These are phyloP conservation scores for Candida sanyaensis DNA, from an alignment of 1,139 yeast species.

Conservation along the genomic window DNA sequence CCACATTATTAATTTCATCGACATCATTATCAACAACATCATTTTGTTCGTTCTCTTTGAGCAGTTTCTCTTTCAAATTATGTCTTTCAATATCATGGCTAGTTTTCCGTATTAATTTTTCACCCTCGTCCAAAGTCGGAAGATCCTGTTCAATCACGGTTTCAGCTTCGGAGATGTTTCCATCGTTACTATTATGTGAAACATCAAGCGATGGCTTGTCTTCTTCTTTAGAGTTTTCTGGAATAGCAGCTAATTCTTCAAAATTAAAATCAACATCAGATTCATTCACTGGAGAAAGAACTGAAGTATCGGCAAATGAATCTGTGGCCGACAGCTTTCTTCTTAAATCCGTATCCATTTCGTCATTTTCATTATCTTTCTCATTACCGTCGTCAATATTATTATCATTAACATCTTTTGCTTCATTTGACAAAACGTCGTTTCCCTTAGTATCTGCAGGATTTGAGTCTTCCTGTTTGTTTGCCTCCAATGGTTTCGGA, in stretches of 20 bases:
- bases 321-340: constrained; percentile 7
- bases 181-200: constrained; percentile 8
- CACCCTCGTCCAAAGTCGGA: constrained; percentile 36
- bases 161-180: constrained; percentile 46
- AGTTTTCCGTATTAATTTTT: constrained; percentile 39
- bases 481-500: background rate
- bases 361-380: background rate
- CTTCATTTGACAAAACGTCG: background rate
- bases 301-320: constrained; percentile 21
- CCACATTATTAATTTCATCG: constrained; percentile 6
- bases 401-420: background rate
- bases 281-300: constrained; percentile 25
- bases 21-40: constrained; percentile 12
- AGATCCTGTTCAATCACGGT: constrained; percentile 51
- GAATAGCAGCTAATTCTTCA: constrained; percentile 15
- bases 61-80: constrained; percentile 23
- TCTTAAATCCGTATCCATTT: background rate
- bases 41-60: constrained; percentile 23
- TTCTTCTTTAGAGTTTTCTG: constrained; percentile 12
- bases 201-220: background rate
- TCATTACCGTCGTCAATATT: background rate
- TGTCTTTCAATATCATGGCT: constrained; percentile 31
- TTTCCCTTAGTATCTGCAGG: background rate
- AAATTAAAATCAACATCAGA: constrained; percentile 19
- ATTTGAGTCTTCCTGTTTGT: background rate